Evolutionary conservation across 495 filamentous ascomycete genomes (phyloP).

Genomic region (Penicillium longicatenatum): DNA sequence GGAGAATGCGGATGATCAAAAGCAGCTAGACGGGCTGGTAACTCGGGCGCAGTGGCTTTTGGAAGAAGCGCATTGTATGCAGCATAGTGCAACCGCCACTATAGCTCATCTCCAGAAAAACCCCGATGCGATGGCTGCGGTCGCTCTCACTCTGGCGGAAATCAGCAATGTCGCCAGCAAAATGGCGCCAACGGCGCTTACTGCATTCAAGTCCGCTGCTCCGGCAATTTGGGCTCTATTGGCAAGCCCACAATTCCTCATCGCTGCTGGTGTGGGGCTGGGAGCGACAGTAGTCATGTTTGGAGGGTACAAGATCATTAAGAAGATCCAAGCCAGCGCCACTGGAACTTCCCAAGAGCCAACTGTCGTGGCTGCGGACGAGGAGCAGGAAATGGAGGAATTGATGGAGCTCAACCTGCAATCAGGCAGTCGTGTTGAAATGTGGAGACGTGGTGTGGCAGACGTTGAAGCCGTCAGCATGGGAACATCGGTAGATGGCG

Average conservation of each 20-base stretch:
- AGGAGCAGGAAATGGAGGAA: slow-evolving; percentile 53
- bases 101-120: slow-evolving; percentile 88
- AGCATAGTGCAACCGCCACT: slow-evolving; percentile 78
- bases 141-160: slow-evolving; percentile 89
- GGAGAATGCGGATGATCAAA: slow-evolving; percentile 46
- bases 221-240: slow-evolving; percentile 88
- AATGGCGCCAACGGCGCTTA: slow-evolving; percentile 79
- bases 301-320: slow-evolving; percentile 95
- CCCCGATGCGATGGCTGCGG: slow-evolving; percentile 91
- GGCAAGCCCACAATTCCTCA: slow-evolving; percentile 86
- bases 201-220: slow-evolving; percentile 71
- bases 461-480: slow-evolving; percentile 59
- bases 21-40: slow-evolving; percentile 64
- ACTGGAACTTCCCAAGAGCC: slow-evolving; percentile 7
- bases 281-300: slow-evolving; percentile 92
- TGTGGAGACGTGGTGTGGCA: slow-evolving; percentile 84
- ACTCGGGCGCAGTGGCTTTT: slow-evolving; percentile 69
- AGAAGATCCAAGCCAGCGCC: slow-evolving; percentile 60
- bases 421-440: slow-evolving; percentile 68
- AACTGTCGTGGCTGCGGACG: neutral
- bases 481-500: slow-evolving; percentile 75
- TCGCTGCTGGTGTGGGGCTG: slow-evolving; percentile 84
- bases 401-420: slow-evolving; percentile 58
- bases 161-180: slow-evolving; percentile 80
- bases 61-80: slow-evolving; percentile 83